phyloP scores from a whole-genome alignment of 2,329 filamentous ascomycete genomes.

The Fusarium abutilonis region DNA sequence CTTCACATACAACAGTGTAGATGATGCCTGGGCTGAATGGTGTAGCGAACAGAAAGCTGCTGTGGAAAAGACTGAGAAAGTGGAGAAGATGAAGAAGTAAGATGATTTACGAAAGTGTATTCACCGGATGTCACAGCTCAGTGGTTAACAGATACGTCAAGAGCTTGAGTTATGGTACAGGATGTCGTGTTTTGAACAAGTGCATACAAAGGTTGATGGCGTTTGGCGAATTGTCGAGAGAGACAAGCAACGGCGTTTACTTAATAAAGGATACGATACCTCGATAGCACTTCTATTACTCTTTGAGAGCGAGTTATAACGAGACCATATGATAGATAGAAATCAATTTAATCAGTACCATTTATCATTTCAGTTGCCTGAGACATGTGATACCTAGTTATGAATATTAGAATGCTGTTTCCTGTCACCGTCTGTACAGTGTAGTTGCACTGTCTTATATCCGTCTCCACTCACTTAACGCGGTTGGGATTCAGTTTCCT shows the following conservation, averaged over 20 bases:
- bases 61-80: slow-evolving; percentile 13
- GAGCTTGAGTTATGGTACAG: slow-evolving; percentile 15
- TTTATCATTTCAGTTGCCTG: background rate
- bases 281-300: slow-evolving; percentile 7
- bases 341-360: background rate
- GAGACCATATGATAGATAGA: background rate
- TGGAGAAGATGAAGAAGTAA: slow-evolving; percentile 35
- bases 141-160: slow-evolving; percentile 32
- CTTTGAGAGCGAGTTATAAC: slow-evolving; percentile 5
- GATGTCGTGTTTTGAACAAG: slow-evolving; percentile 25
- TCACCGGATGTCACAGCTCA: slow-evolving; percentile 28
- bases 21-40: slow-evolving; percentile 48
- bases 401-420: background rate
- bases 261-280: slow-evolving; percentile 30
- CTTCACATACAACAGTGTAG: slow-evolving; percentile 48
- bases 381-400: background rate
- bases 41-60: slow-evolving; percentile 32
- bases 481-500: slow-evolving; percentile 28
- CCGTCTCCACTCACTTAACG: slow-evolving; percentile 35
- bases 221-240: slow-evolving; percentile 19
- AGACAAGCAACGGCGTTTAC: slow-evolving; percentile 21
- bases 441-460: slow-evolving; percentile 3
- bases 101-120: slow-evolving; percentile 13
- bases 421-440: background rate
- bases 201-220: slow-evolving; percentile 27